Conservation (phyloP, 2,329 filamentous ascomycete genomes). For the Microsporum ferrugineum region DNA sequence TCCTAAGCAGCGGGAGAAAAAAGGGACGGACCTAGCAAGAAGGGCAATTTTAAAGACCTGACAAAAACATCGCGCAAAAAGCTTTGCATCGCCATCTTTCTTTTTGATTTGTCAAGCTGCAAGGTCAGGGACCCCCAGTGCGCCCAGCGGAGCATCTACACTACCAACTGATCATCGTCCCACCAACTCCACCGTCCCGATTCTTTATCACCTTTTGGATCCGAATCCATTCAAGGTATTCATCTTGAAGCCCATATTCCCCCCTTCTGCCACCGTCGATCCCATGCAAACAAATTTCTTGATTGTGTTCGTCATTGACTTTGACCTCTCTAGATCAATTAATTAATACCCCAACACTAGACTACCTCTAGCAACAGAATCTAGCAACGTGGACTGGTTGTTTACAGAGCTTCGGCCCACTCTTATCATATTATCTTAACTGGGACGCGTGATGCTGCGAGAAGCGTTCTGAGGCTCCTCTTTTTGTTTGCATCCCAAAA, state of each 20-base stretch:
- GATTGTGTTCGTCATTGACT: slow-evolving; percentile 1
- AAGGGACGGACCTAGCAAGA: not conserved
- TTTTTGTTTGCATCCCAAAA: not conserved
- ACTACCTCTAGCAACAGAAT: not conserved
- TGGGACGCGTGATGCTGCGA: not conserved
- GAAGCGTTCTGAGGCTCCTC: not conserved
- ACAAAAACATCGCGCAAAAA: not conserved
- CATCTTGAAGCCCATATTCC: not conserved
- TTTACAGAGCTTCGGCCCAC: not conserved
- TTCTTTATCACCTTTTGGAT: slow-evolving; percentile 5
- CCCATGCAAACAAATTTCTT: slow-evolving; percentile 1
- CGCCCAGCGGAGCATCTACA: not conserved
- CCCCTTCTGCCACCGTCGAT: slow-evolving; percentile 10
- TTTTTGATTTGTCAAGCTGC: not conserved
- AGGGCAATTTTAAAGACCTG: not conserved
- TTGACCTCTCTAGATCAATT: not conserved
- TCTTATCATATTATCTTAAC: not conserved
- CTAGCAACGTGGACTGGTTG: not conserved
- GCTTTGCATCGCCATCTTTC: not conserved
- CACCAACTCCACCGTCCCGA: slow-evolving; percentile 12
- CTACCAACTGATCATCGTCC: slow-evolving; percentile 12
- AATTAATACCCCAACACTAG: not conserved
- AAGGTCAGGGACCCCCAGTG: not conserved
- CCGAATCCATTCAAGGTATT: slow-evolving; percentile 2
- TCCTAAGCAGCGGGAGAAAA: slow-evolving; percentile 4